A percentile compares a stretch with the other conserved stretches of the same genome.
Evolutionary conservation across 352 stramenopile species (phyloP).

Genomic region (Pythium sp.): DNA sequence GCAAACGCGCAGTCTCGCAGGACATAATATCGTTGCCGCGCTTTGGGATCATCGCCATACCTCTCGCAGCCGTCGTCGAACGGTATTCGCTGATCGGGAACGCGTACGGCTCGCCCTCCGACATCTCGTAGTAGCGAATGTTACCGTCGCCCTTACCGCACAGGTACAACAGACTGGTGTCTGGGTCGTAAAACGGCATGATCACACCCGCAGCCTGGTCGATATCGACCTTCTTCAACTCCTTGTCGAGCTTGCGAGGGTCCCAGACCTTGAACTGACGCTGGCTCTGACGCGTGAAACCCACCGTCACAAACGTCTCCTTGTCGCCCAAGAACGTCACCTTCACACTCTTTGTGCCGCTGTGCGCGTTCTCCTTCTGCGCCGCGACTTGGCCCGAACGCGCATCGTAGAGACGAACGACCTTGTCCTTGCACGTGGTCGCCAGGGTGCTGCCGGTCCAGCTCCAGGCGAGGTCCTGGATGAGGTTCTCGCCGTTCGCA

Average conservation of each 20-base stretch:
- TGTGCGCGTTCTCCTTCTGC: slow-evolving; percentile 92
- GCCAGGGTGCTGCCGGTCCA: slow-evolving; percentile 94
- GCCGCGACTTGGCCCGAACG: slow-evolving; percentile 75
- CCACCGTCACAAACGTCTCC: slow-evolving; percentile 96
- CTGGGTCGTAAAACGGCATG: slow-evolving; percentile 98
- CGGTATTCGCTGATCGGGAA: slow-evolving; percentile 95
- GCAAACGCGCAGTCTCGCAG: slow-evolving; percentile 94
- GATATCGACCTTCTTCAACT: slow-evolving; percentile 94
- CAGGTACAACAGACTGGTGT: slow-evolving; percentile 98
- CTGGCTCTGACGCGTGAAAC: slow-evolving; percentile 96
- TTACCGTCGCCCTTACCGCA: slow-evolving; percentile 98
- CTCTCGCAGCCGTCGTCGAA: slow-evolving; percentile 94
- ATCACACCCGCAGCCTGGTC: slow-evolving; percentile 98
- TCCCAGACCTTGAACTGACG: slow-evolving; percentile 92
- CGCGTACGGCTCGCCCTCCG: slow-evolving; percentile 92
- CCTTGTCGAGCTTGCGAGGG: slow-evolving; percentile 88
- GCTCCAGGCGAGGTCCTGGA: slow-evolving; percentile 98
- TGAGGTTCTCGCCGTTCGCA: slow-evolving; percentile 86
- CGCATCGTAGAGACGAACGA: slow-evolving; percentile 95
- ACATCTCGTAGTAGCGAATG: slow-evolving; percentile 99
- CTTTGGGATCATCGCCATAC: slow-evolving; percentile 99
- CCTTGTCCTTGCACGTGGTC: slow-evolving; percentile 98
- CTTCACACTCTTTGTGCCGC: slow-evolving; percentile 98
- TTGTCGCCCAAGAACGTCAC: slow-evolving; percentile 94
- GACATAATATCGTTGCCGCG: slow-evolving; percentile 97